A percentile compares a stretch with the other conserved stretches of the same genome.
Conservation (phyloP, 768 basidiomycete genomes). For the Udeniomyces megalosporus region DNA sequence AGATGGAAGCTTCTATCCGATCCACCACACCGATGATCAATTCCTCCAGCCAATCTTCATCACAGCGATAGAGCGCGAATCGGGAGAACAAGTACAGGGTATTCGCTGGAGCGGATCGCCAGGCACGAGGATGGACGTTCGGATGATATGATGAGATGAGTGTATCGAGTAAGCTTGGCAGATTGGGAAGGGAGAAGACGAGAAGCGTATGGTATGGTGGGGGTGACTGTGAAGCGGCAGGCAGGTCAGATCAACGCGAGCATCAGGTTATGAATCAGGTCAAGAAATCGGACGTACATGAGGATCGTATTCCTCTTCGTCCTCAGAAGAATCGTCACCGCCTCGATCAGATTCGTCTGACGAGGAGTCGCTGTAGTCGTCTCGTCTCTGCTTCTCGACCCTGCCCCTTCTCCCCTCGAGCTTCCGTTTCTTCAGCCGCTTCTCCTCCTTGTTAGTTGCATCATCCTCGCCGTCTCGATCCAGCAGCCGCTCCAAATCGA, state of each 20-base stretch:
- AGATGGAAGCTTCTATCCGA: slow-evolving; percentile 77
- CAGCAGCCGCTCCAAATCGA: neutral
- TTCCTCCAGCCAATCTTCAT: slow-evolving; percentile 82
- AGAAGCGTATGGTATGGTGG: slow-evolving; percentile 75
- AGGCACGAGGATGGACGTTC: slow-evolving; percentile 38
- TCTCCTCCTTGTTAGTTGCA: neutral
- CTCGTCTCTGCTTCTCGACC: neutral
- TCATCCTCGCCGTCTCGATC: slow-evolving; percentile 7
- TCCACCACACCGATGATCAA: slow-evolving; percentile 80
- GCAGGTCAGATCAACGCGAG: neutral
- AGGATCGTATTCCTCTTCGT: slow-evolving; percentile 26
- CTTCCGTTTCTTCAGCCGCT: neutral
- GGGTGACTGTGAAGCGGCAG: slow-evolving; percentile 16
- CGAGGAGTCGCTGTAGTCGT: neutral
- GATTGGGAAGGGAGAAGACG: slow-evolving; percentile 65
- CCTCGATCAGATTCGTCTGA: neutral
- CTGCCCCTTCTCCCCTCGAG: neutral
- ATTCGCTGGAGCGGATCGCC: slow-evolving; percentile 69
- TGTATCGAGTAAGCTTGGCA: slow-evolving; percentile 64
- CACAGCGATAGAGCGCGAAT: slow-evolving; percentile 57
- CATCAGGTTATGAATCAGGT: neutral
- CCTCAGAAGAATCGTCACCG: slow-evolving; percentile 49
- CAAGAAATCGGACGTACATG: neutral
- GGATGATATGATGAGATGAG: slow-evolving; percentile 62
- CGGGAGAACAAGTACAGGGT: slow-evolving; percentile 75